Conservation (phyloP, 176 grass and related monocot species). For the Phyllostachys edulis region DNA sequence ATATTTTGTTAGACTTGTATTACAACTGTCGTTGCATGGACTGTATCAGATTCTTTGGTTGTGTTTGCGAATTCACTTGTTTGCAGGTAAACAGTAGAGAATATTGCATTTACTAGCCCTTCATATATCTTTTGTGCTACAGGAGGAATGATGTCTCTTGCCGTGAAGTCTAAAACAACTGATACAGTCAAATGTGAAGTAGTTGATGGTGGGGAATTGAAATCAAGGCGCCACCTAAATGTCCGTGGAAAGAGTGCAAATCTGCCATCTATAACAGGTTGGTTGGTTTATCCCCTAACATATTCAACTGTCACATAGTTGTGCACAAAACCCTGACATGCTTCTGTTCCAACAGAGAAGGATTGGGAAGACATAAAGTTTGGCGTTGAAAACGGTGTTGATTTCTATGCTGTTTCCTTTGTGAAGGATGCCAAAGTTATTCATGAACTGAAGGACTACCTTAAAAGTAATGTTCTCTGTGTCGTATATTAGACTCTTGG, state of each 20-base stretch:
- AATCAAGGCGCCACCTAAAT: constrained; percentile 95
- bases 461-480: constrained; percentile 62
- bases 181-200: constrained; percentile 90
- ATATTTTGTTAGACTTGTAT: constrained; percentile 3
- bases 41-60: constrained; percentile 13
- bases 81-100: constrained; percentile 17
- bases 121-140: constrained; percentile 24
- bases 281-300: constrained; percentile 6
- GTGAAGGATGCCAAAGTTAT: constrained; percentile 94
- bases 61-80: constrained; percentile 12
- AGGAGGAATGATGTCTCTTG: constrained; percentile 98
- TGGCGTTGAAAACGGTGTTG: constrained; percentile 84
- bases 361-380: constrained; percentile 99
- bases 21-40: not conserved
- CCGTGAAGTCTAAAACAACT: constrained; percentile 68
- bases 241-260: constrained; percentile 94
- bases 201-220: constrained; percentile 91
- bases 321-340: constrained; percentile 28
- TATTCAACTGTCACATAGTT: constrained; percentile 17
- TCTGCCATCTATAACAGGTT: constrained; percentile 95
- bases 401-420: constrained; percentile 99
- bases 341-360: constrained; percentile 65
- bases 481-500: constrained; percentile 12
- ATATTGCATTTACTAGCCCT: not conserved
- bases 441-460: constrained; percentile 88